A percentile compares a stretch with the other conserved stretches of the same genome.
Conservation (phyloP, 2,329 filamentous ascomycete species). For the Talaromyces sp. region DNA sequence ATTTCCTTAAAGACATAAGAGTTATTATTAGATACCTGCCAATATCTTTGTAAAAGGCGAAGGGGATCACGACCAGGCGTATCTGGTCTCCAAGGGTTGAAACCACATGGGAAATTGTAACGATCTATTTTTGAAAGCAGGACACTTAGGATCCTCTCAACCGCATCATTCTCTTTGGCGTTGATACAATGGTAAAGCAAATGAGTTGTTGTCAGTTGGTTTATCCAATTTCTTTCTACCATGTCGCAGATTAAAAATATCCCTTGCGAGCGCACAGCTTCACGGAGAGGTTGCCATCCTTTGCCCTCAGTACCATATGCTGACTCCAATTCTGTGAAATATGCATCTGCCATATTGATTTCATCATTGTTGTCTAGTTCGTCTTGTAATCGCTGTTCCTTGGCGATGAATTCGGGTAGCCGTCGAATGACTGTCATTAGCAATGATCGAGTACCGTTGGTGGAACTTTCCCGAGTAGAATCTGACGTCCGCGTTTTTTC, state of each 20-base stretch:
- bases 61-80: slow-evolving; percentile 28
- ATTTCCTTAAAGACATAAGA: slow-evolving; percentile 35
- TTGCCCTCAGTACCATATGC: slow-evolving; percentile 33
- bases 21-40: slow-evolving; percentile 19
- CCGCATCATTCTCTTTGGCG: slow-evolving; percentile 34
- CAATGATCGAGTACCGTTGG: slow-evolving; percentile 33
- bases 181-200: slow-evolving; percentile 33
- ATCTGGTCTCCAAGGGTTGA: slow-evolving; percentile 23
- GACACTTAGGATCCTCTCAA: slow-evolving; percentile 33
- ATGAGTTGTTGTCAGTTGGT: slow-evolving; percentile 29
- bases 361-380: slow-evolving; percentile 31
- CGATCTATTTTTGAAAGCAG: slow-evolving; percentile 28
- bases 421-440: slow-evolving; percentile 35
- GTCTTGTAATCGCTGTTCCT: slow-evolving; percentile 36
- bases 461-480: slow-evolving; percentile 7
- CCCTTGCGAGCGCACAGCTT: slow-evolving; percentile 41
- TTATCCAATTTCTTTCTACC: slow-evolving; percentile 36
- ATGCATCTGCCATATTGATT: slow-evolving; percentile 40
- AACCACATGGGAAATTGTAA: slow-evolving; percentile 29
- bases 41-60: slow-evolving; percentile 31
- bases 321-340: slow-evolving; percentile 41
- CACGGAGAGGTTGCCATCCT: slow-evolving; percentile 41
- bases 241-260: slow-evolving; percentile 37
- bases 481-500: slow-evolving; percentile 27
- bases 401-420: slow-evolving; percentile 38